Conservation (phyloP, 257 asterid species). For the Fraxinus excelsior region DNA sequence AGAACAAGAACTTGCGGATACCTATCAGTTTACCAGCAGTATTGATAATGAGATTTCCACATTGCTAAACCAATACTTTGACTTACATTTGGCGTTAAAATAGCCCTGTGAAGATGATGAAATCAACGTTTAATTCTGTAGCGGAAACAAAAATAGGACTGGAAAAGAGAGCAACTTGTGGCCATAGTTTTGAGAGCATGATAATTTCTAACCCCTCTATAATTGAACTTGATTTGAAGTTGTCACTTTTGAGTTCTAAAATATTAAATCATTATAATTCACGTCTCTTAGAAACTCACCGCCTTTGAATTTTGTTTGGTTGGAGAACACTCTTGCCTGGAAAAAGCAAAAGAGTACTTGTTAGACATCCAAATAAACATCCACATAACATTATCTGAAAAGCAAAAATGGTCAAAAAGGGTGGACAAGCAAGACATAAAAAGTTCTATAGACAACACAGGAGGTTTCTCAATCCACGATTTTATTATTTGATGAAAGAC, state of each 20-base stretch:
- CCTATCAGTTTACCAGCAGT: too few species aligned
- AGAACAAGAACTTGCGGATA: too few species aligned
- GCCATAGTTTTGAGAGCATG: background rate
- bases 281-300: constrained; percentile 49
- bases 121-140: too few species aligned
- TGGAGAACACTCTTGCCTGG: constrained; percentile 81
- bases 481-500: constrained; percentile 5
- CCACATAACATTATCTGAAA: background rate
- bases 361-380: constrained; percentile 14
- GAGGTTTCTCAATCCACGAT: background rate
- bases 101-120: too few species aligned
- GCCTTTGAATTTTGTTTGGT: constrained; percentile 90
- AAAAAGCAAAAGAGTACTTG: constrained; percentile 23
- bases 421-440: constrained; percentile 9
- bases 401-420: background rate
- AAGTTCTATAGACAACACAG: background rate
- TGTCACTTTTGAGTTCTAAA: background rate
- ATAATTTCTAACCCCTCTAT: background rate
- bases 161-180: background rate
- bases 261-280: background rate
- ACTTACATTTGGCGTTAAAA: too few species aligned
- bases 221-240: background rate
- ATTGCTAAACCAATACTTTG: too few species aligned
- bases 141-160: background rate
- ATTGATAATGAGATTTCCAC: too few species aligned